Evolutionary conservation across 495 filamentous ascomycete species (phyloP), one percentile per base, ranked within the genome.

Genomic region (Penicillium crystallinum): DNA sequence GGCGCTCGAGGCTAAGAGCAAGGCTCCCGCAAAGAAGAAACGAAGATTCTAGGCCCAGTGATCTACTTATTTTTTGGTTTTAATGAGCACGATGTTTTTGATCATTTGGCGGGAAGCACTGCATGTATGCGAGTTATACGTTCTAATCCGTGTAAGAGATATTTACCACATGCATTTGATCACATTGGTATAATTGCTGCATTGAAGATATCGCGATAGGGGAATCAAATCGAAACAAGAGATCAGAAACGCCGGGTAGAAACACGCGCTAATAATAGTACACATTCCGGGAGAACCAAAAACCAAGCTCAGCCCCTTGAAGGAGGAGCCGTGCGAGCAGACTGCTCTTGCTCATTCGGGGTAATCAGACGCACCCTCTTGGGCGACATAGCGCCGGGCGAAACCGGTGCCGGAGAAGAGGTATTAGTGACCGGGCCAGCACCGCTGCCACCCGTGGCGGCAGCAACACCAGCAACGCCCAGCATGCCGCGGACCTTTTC

Each of bases 1-100:
- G 43, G 79, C 87, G 43, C 67, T 89, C n/a, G 81, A 84, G 53
- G 77, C 64, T 56, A 84, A 83, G 57, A 78, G 74, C n/a, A 80
- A 82, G 18, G 80, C 77, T n/a, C 79, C 74, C 7, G 76, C 76
- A 11, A 80, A 78, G 63, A 89, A 86, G 70, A 90, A 87, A 63
- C 74, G 85, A 45, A 85, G 78, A 47, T 90, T 82, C 55, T 83
- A 58, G 30, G 15, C 2, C 33, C 30, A 11, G 29, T 9, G 8
- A 14, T 9, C 7, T 27, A 12, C 17, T 12, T 29, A 36, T 9
- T 15, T 2, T 31, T 6, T 9, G 23, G 33, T 15, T 30, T 48
- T 12, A 2, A 15, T 27, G n/a, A 41, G 6, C 14, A 25, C 14
- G 2, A 4, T 23, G 12, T 41, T 14, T 6, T 39, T 22, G 17